Base-by-base conservation (phyloP, 345 rosid species). In the Viola odorata region DNA sequence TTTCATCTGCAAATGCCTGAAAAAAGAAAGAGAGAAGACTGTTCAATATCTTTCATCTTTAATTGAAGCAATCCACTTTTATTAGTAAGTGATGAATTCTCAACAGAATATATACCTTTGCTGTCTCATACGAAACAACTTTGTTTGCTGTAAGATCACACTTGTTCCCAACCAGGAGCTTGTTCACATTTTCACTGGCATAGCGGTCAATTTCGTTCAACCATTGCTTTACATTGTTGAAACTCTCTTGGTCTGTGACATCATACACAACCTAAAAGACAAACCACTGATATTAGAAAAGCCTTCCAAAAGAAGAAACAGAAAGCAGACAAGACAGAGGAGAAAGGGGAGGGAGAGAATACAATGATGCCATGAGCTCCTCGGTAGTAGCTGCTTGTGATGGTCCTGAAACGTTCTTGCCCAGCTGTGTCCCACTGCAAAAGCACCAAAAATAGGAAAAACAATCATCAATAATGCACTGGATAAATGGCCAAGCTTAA, bases 191-290 rank as follows among this genome's bases (percentile, higher is more conserved):
- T 62, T 87, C 95, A 63, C 86, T 84, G 10, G 95, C 95, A 68
- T 87, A 84, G 41, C 88, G 90, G 61, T 87, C 95, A 67, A 87
- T 84, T 75, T 87, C 90, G 72, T 37, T 84, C 73, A 84, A 57
- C 94, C 94, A 87, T 64, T 87, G 90, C 72, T 87, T 87, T 12
- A 87, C 88, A 50, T 84, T 87, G 67, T 87, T 84, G 68, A 87
- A 87, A 78, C 95, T 87, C 77, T 87, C 95, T 66, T 82, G 76
- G 79, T 84, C 95, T 3, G 95, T 87, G 60, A 84, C 82, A 68
- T 87, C 95, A 66, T 87, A 87, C 73, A 87, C 95, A 74, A 87
- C 77, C 95, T 87, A 55, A 49, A 5, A 58, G 36, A 53, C 50
- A 45, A 55, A 23, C 32, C 32, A 23, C 13, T 16, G 17, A 32